Evolutionary conservation across 805 yeast species (phyloP).

Genomic region (Diddensiella caesifluorescens): DNA sequence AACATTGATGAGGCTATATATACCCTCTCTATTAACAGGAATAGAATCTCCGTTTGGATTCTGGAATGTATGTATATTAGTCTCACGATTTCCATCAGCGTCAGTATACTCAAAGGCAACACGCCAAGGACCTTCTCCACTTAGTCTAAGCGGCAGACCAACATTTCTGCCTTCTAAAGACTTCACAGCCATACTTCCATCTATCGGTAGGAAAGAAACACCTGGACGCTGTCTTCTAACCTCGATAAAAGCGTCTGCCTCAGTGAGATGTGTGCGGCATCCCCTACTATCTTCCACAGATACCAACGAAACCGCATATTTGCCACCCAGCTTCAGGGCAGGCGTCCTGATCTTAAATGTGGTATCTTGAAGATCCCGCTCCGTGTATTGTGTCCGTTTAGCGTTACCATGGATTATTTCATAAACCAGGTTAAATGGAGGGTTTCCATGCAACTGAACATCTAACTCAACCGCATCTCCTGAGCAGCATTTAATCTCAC

Average conservation of each 20-base stretch:
- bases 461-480: slow-evolving; percentile 46
- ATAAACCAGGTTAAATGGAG: slow-evolving; percentile 70
- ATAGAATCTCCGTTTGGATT: slow-evolving; percentile 29
- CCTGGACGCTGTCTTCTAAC: slow-evolving; percentile 69
- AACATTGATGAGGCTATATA: slow-evolving; percentile 42
- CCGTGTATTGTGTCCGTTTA: slow-evolving; percentile 40
- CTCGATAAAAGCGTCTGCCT: slow-evolving; percentile 56
- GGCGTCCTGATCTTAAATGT: slow-evolving; percentile 48
- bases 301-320: slow-evolving; percentile 57
- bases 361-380: slow-evolving; percentile 38
- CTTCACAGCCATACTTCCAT: slow-evolving; percentile 30
- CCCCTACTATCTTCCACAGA: slow-evolving; percentile 69
- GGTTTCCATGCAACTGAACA: slow-evolving; percentile 65
- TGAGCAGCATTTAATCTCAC: slow-evolving; percentile 39
- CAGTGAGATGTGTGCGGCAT: slow-evolving; percentile 67
- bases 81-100: slow-evolving; percentile 12
- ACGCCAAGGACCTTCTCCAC: slow-evolving; percentile 53
- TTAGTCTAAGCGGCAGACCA: slow-evolving; percentile 53
- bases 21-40: slow-evolving; percentile 42
- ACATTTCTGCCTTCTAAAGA: slow-evolving; percentile 50
- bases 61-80: slow-evolving; percentile 7
- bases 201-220: slow-evolving; percentile 42
- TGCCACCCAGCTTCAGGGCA: slow-evolving; percentile 59
- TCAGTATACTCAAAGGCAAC: slow-evolving; percentile 26
- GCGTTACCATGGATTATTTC: slow-evolving; percentile 57